Percentiles rank a stretch among this genome's conserved stretches.
Evolutionary conservation across 2,329 filamentous ascomycete genomes (phyloP).

Genomic region (Aciculosporium take): DNA sequence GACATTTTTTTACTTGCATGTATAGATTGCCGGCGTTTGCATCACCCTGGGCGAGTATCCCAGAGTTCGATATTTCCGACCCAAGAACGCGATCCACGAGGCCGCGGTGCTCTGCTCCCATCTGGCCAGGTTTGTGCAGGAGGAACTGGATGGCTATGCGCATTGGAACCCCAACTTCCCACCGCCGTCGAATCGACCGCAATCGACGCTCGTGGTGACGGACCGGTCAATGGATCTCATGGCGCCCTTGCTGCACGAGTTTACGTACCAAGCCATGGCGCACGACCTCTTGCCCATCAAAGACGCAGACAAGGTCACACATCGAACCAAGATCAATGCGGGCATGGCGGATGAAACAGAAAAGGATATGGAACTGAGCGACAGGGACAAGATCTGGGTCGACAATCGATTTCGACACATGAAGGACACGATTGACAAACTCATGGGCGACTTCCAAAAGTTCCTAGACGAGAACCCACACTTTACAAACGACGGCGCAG

Average conservation of each 20-base stretch:
- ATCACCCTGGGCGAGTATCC: constrained; percentile 90
- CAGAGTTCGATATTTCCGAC: constrained; percentile 79
- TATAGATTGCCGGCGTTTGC: constrained; percentile 48
- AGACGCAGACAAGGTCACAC: constrained; percentile 79
- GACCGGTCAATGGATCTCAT: constrained; percentile 88
- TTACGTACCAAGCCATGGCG: constrained; percentile 97
- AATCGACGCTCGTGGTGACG: constrained; percentile 71
- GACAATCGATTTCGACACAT: constrained; percentile 91
- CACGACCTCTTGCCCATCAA: constrained; percentile 82
- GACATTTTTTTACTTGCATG: not conserved
- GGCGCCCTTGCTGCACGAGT: constrained; percentile 82
- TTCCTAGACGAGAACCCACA: constrained; percentile 87
- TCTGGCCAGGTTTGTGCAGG: constrained; percentile 79
- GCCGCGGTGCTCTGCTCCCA: constrained; percentile 78
- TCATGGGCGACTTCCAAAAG: constrained; percentile 83
- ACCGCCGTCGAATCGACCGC: constrained; percentile 60
- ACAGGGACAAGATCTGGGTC: constrained; percentile 90
- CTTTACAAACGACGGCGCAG: constrained; percentile 57
- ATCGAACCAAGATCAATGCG: constrained; percentile 65
- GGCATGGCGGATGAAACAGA: constrained; percentile 55
- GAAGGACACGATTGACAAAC: constrained; percentile 91
- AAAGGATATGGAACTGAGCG: constrained; percentile 82
- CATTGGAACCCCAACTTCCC: constrained; percentile 69
- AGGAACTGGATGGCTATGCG: constrained; percentile 79
- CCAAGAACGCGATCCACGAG: constrained; percentile 62